phyloP scores from a whole-genome alignment of 2,329 filamentous ascomycete genomes.

The Fusarium sp. region DNA sequence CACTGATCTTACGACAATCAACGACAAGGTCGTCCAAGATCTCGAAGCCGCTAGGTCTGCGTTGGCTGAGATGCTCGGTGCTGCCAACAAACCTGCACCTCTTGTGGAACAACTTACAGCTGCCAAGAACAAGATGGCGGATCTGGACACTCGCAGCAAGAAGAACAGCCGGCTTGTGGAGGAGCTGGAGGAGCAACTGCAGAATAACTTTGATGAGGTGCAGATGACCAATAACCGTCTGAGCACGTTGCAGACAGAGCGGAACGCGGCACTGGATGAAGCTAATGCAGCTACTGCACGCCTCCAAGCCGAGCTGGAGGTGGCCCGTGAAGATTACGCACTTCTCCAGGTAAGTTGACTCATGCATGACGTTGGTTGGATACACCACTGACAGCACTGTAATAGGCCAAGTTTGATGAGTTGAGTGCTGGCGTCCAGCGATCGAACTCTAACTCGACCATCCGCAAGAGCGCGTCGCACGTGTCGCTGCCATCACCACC shows the following conservation, averaged over 20 bases:
- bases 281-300: slow-evolving; percentile 69
- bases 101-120: slow-evolving; percentile 65
- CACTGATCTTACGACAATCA: slow-evolving; percentile 63
- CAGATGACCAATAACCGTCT: slow-evolving; percentile 84
- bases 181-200: slow-evolving; percentile 95
- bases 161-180: slow-evolving; percentile 93
- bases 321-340: slow-evolving; percentile 72
- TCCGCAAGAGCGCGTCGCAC: slow-evolving; percentile 85
- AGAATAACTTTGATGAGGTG: slow-evolving; percentile 92
- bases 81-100: slow-evolving; percentile 54
- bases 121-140: slow-evolving; percentile 70
- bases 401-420: slow-evolving; percentile 68
- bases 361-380: background rate
- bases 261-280: slow-evolving; percentile 78
- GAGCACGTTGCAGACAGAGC: slow-evolving; percentile 79
- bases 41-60: slow-evolving; percentile 66
- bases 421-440: slow-evolving; percentile 57
- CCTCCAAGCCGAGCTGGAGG: slow-evolving; percentile 73
- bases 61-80: slow-evolving; percentile 62
- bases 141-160: slow-evolving; percentile 74
- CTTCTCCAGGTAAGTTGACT: slow-evolving; percentile 74
- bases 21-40: slow-evolving; percentile 66
- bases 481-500: slow-evolving; percentile 90
- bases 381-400: slow-evolving; percentile 38
- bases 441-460: slow-evolving; percentile 70